Conservation (phyloP, 2,329 filamentous ascomycete species). For the Pestalotiopsis sp. region DNA sequence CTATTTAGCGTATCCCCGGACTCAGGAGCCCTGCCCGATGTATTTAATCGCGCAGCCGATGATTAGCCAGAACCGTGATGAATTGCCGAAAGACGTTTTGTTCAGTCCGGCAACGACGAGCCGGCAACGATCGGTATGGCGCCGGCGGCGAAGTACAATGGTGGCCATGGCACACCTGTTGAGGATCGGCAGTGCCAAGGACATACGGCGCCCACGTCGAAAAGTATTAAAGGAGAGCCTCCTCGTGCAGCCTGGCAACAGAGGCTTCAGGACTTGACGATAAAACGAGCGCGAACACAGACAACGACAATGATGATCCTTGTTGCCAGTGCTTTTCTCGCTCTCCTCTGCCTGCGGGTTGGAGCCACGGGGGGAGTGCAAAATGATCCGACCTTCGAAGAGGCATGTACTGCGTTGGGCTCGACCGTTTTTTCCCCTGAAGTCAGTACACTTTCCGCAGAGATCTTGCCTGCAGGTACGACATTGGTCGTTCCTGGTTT, state of each 20-base stretch:
- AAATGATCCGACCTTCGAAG: neutral
- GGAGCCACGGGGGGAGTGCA: neutral
- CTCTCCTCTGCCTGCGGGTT: neutral
- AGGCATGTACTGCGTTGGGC: neutral
- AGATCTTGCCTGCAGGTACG: slow-evolving; percentile 12
- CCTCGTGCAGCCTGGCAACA: neutral
- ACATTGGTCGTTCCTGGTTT: slow-evolving; percentile 8
- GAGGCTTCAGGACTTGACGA: neutral
- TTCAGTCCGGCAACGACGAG: neutral
- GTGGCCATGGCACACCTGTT: neutral
- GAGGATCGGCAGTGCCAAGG: neutral
- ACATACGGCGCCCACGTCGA: neutral
- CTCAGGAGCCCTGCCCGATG: neutral
- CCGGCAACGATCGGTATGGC: neutral
- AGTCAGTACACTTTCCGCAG: neutral
- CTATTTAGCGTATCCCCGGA: neutral
- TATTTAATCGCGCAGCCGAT: neutral
- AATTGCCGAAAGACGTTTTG: neutral
- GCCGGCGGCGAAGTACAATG: neutral
- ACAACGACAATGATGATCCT: neutral
- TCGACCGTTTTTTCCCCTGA: neutral
- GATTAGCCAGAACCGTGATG: neutral
- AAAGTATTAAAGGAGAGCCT: neutral
- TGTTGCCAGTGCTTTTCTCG: neutral
- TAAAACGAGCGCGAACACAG: neutral